Evolutionary conservation across 179 eudicot genomes (phyloP), one percentile per base, ranked within the genome.

Genomic region (Pouteria campechiana): DNA sequence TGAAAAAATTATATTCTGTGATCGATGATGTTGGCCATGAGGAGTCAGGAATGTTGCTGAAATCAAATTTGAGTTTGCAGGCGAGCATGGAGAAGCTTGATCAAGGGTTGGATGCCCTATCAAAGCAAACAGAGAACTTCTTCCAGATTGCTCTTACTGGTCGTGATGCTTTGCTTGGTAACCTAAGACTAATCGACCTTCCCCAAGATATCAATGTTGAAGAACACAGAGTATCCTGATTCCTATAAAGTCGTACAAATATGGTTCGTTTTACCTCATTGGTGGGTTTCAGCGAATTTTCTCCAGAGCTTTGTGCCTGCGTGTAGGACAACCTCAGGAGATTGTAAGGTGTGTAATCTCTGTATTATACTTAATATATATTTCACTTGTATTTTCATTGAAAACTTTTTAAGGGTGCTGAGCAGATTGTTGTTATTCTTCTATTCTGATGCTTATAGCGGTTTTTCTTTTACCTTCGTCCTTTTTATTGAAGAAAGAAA

Each of bases 131-230:
- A 15, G 95, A 86, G 32, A 55, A 54, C 5, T 86, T 90, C 66
- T 90, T 90, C 48, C 83, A 64, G 32, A 69, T 86, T 46, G 64
- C 86, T 60, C 63, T 90, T 23, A 60, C 55, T 25, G 84, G 98
- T 25, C 89, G 95, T 7, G 80, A 79, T 50, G 81, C 94, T 6
- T 55, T 90, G 68, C 90, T 90, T 24, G 54, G 78, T 61, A 83
- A 73, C 48, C 73, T 87, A 7, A 73, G 87, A 61, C 59, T 56
- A 42, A 69, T 65, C 49, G 64, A 69, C 41, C 42, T 48, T 15
- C 53, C 57, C 30, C 61, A 57, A 51, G 50, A 55, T 5, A 50
- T 23, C 46, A 62, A 69, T 17, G 44, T 29, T 36, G 70, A 52
- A 54, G 51, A 50, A 44, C 72, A 60, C 43, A 32, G 42, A 27